phyloP scores from a whole-genome alignment of 495 filamentous ascomycete genomes.

The Parmelia sp. region DNA sequence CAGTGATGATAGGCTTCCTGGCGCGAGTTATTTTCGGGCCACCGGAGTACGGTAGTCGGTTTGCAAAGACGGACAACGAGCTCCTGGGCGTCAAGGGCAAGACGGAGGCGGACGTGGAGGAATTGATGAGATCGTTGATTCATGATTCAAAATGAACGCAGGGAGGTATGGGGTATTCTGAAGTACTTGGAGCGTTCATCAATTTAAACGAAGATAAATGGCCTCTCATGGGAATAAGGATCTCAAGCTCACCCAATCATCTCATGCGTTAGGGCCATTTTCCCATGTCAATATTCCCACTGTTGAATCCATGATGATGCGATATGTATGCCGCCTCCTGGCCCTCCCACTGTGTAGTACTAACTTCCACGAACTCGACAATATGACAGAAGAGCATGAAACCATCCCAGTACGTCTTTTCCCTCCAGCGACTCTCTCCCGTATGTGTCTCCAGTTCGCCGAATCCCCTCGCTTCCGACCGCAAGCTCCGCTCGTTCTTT shows the following conservation, averaged over 20 bases:
- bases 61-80: slow-evolving; percentile 34
- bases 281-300: neutral
- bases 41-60: slow-evolving; percentile 37
- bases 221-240: no score
- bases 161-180: neutral
- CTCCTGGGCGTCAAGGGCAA: slow-evolving; percentile 34
- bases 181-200: neutral
- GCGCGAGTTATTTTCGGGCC: slow-evolving; percentile 34
- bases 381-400: no score
- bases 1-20: slow-evolving; percentile 36
- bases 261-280: neutral
- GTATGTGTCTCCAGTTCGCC: no score
- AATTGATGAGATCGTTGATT: neutral
- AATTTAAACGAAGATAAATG: no score
- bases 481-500: no score
- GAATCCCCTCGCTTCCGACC: no score
- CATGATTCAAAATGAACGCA: neutral
- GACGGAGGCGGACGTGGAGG: slow-evolving; percentile 21
- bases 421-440: no score
- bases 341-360: no score
- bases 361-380: no score
- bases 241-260: neutral
- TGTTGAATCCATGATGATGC: no score
- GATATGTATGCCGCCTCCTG: no score
- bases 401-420: no score